These are phyloP conservation scores for Oryza meyeriana DNA, from an alignment of 176 grass and related monocot species.

Conservation along the genomic window DNA sequence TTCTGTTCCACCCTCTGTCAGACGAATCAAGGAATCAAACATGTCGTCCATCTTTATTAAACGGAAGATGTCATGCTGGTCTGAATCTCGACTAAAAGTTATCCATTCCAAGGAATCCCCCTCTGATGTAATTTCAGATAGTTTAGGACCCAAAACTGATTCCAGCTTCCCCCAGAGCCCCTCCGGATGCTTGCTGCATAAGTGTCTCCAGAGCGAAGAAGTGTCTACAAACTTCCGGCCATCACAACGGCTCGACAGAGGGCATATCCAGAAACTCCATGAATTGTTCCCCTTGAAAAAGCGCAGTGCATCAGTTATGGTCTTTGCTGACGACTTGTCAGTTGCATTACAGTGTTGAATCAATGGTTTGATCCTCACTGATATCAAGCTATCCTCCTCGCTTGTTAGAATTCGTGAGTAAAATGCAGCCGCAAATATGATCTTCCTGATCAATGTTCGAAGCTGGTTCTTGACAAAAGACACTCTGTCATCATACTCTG, in stretches of 20 bases:
- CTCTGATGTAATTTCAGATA: not conserved
- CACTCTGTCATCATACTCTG: not conserved
- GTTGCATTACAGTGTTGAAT: not conserved
- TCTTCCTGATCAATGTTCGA: not conserved
- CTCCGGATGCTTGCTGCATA: not conserved
- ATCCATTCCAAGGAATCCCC: not conserved
- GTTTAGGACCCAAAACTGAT: not conserved
- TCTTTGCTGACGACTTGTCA: not conserved
- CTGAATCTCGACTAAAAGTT: slow-evolving; percentile 5
- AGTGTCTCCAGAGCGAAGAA: slow-evolving; percentile 6
- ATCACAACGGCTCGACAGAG: not conserved
- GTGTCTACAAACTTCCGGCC: not conserved
- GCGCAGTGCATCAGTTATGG: slow-evolving; percentile 1
- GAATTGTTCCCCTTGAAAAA: not conserved
- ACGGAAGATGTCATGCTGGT: not conserved
- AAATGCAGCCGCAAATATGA: not conserved
- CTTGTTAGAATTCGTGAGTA: not conserved
- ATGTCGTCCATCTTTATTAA: not conserved
- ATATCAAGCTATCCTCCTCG: not conserved
- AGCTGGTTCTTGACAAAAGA: not conserved
- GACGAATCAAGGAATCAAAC: slow-evolving; percentile 1
- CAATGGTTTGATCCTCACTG: not conserved
- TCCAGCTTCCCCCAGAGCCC: not conserved
- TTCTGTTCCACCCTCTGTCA: not conserved
- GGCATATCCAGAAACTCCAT: slow-evolving; percentile 24